Conservation (phyloP, 306 rosid genomes). For the Quercus berberidifolia region DNA sequence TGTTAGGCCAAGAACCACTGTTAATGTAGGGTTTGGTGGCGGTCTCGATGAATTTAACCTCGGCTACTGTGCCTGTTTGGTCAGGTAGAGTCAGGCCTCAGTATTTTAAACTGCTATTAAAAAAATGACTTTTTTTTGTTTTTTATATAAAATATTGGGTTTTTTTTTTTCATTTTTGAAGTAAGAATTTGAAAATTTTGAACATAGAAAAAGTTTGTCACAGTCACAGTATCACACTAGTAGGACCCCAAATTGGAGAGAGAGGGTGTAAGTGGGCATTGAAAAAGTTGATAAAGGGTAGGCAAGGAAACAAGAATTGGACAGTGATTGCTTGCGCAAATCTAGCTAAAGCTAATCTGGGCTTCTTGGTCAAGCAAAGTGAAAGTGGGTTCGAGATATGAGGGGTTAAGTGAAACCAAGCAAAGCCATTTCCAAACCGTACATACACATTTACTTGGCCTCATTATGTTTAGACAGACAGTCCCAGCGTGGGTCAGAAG, state of each 20-base stretch:
- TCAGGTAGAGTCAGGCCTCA: slow-evolving; percentile 21
- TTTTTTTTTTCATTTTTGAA: background rate
- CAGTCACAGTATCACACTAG: no score
- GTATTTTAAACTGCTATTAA: background rate
- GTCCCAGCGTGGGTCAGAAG: slow-evolving; percentile 15
- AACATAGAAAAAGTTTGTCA: no score
- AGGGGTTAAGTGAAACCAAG: slow-evolving; percentile 3
- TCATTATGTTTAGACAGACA: slow-evolving; percentile 46
- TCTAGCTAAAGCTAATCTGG: slow-evolving; percentile 83
- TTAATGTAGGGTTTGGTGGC: slow-evolving; percentile 27
- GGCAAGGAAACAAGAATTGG: slow-evolving; percentile 31
- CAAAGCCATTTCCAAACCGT: slow-evolving; percentile 16
- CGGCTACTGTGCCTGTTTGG: slow-evolving; percentile 42
- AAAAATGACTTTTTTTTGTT: background rate
- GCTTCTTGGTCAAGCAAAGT: slow-evolving; percentile 39
- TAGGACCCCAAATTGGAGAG: background rate
- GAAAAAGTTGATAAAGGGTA: slow-evolving; percentile 34
- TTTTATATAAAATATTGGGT: no score
- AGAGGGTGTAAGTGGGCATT: slow-evolving; percentile 24
- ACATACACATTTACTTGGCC: slow-evolving; percentile 43
- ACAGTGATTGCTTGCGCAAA: slow-evolving; percentile 84
- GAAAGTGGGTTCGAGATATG: slow-evolving; percentile 3
- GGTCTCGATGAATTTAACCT: slow-evolving; percentile 42
- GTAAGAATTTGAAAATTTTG: no score
- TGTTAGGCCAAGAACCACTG: slow-evolving; percentile 32